These are phyloP conservation scores for Plasmopara muralis DNA, from an alignment of 352 stramenopile genomes.

Conservation along the genomic window DNA sequence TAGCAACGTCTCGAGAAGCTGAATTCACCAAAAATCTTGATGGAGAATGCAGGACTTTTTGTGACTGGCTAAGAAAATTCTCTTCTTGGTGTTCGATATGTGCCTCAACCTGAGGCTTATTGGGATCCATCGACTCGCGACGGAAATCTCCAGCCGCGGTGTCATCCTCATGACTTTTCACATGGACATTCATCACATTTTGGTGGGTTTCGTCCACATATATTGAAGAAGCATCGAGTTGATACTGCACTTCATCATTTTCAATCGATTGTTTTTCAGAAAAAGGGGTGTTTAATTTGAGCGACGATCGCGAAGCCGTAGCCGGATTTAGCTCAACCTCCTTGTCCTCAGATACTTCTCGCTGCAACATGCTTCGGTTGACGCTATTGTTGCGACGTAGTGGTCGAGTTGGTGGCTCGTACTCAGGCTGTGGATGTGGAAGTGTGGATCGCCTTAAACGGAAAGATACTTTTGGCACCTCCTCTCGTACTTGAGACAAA, in stretches of 20 bases:
- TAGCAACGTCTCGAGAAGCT: conserved; percentile 11
- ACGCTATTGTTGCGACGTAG: conserved; percentile 26
- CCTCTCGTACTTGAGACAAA: conserved; percentile 19
- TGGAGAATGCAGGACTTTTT: too few species aligned
- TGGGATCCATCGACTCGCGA: conserved; percentile 13
- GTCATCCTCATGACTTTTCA: conserved; percentile 15
- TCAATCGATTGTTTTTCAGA: conserved; percentile 23
- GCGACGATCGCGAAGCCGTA: conserved; percentile 16
- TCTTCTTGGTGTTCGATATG: not conserved
- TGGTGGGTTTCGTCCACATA: conserved; percentile 15
- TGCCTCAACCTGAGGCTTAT: not conserved
- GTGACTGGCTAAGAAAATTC: not conserved
- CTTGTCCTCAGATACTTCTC: conserved; percentile 12
- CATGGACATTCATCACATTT: conserved; percentile 16
- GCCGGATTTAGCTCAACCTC: conserved; percentile 10
- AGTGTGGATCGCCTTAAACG: conserved; percentile 14
- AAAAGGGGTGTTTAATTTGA: conserved; percentile 10
- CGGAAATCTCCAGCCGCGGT: conserved; percentile 23
- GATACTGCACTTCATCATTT: conserved; percentile 11
- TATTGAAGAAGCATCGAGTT: too few species aligned
- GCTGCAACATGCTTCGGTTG: conserved; percentile 11
- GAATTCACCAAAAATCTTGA: conserved; percentile 13
- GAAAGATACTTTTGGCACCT: conserved; percentile 9
- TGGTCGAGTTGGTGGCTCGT: conserved; percentile 26
- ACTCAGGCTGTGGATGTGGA: conserved; percentile 30